phyloP scores from a whole-genome alignment of 2,329 filamentous ascomycete species.

The Pseudogymnoascus sp. region DNA sequence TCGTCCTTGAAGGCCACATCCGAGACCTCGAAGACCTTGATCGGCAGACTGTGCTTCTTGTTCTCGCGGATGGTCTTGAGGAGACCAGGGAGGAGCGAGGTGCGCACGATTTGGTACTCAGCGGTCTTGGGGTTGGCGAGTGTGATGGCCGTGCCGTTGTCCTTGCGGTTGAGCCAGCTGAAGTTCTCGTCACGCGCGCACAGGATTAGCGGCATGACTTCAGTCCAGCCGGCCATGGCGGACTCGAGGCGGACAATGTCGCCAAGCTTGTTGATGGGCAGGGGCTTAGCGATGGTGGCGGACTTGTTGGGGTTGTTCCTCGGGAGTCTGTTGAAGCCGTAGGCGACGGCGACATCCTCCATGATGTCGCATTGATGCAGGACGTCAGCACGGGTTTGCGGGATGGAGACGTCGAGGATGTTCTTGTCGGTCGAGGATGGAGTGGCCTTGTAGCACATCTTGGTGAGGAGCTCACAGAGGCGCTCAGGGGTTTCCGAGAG shows the following conservation, averaged over 20 bases:
- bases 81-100: conserved; percentile 74
- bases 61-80: conserved; percentile 93
- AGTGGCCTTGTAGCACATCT: conserved; percentile 80
- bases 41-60: conserved; percentile 77
- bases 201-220: conserved; percentile 91
- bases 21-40: conserved; percentile 86
- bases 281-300: conserved; percentile 75
- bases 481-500: conserved; percentile 65
- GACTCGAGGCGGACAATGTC: conserved; percentile 86
- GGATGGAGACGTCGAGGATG: conserved; percentile 73
- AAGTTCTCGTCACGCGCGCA: conserved; percentile 99
- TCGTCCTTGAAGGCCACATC: conserved; percentile 90
- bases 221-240: conserved; percentile 91
- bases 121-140: conserved; percentile 88
- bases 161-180: conserved; percentile 81
- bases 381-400: conserved; percentile 85
- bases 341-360: conserved; percentile 95
- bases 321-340: conserved; percentile 94
- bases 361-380: conserved; percentile 97
- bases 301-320: conserved; percentile 79
- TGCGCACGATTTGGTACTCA: conserved; percentile 90
- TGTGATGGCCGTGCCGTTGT: conserved; percentile 77
- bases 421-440: conserved; percentile 64
- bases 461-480: conserved; percentile 72
- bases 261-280: conserved; percentile 86